These are phyloP conservation scores for Immersiella caudata DNA, from an alignment of 495 filamentous ascomycete species.

Conservation along the genomic window DNA sequence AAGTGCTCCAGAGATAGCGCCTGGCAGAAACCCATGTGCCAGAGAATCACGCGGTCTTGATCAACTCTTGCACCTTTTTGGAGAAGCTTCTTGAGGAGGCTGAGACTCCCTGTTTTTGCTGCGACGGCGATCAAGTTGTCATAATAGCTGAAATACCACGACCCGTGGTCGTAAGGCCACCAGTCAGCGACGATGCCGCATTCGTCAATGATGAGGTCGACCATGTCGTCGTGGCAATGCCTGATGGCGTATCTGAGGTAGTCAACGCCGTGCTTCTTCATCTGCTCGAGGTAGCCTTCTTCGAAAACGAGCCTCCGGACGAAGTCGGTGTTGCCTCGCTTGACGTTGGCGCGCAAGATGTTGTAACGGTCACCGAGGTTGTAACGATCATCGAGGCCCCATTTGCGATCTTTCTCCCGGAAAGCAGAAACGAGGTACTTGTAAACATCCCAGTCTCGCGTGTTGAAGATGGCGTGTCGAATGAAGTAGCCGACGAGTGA, in stretches of 20 bases:
- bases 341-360: not conserved
- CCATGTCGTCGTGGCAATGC: not conserved
- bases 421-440: not conserved
- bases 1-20: not conserved
- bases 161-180: too few relatives aligned
- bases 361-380: too few relatives aligned
- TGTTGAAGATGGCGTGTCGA: not conserved
- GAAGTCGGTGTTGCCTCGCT: not conserved
- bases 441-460: not conserved
- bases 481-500: not conserved
- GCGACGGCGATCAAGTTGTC: not conserved
- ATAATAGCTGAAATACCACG: not conserved
- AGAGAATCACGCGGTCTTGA: not conserved
- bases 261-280: not conserved
- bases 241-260: not conserved
- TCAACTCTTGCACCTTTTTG: not conserved
- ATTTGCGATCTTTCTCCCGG: not conserved
- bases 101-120: not conserved
- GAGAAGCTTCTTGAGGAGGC: not conserved
- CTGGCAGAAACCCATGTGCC: not conserved
- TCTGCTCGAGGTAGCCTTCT: not conserved
- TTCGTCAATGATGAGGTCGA: not conserved
- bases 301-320: not conserved
- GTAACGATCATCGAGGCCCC: too few relatives aligned
- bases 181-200: not conserved